Base-by-base conservation (phyloP, 176 grass and related monocot genomes). In the Cenchrus purpureus region DNA sequence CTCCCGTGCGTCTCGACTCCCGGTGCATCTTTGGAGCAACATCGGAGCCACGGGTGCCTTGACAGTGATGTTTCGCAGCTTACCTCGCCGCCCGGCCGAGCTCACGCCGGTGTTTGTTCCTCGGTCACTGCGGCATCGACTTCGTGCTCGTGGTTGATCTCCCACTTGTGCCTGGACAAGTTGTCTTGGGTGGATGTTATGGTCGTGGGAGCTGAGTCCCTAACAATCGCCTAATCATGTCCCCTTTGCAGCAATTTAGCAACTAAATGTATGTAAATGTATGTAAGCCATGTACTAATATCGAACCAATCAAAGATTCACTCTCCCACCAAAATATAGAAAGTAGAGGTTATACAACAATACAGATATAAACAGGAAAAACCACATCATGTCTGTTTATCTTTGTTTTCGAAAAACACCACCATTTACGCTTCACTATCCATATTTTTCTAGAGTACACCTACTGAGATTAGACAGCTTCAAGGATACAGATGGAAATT, bases 401-500 rank as follows among this genome's bases (percentile, higher is more conserved):
- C 12, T 46, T 46, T 71, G 9, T 65, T 3, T 51, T 43, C 68
- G 10, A 58, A 8, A 76, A 25, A 76, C 68, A 8, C 13, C 12
- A 22, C 12, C 42, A 73, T 58, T 64, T 73, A 84, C 48, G 55
- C 25, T 66, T 58, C 19, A 45, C 8, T 83, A 62, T 69, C 11
- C 31, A 75, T 46, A 55, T 68, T 37, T 34, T 80, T 82, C 46
- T 82, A 17, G 67, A 79, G 68, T 68, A 75, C 15, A 22, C 12
- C 55, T 37, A 62, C 54, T 59, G 44, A 50, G 16, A 84, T 49
- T 46, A 29, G 2, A 51, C 7, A 53, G 14, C 8, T 53, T 10
- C 73, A 73, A 29, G 44, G 22, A 86, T 71, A 12, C 6, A 58
- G 31, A 13, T 4, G 1, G 10, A 59, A n/a, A n/a, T 59, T n/a